phyloP scores from a whole-genome alignment of 106 monocot species.

The Cymbidium sinense region DNA sequence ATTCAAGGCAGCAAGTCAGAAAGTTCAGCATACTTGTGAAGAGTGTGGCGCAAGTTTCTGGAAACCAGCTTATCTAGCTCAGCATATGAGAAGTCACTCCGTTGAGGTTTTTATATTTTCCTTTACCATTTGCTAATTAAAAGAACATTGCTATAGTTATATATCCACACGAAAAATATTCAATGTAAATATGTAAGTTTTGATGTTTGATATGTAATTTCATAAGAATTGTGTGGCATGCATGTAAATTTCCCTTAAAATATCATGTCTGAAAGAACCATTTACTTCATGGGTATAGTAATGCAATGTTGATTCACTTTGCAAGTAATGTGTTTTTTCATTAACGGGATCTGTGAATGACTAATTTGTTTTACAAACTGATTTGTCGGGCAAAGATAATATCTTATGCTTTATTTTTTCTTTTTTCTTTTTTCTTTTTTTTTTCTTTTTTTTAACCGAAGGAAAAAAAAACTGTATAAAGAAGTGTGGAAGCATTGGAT shows the following conservation, averaged over 20 bases:
- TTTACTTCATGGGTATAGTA: background rate
- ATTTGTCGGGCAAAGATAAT: background rate
- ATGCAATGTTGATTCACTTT: background rate
- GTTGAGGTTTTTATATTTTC: background rate
- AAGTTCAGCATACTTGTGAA: slow-evolving; percentile 2
- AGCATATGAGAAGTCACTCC: slow-evolving; percentile 3
- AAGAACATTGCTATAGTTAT: background rate
- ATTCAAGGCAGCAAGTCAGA: background rate
- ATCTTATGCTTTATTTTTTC: too few species aligned
- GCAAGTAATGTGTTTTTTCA: background rate
- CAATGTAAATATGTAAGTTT: background rate
- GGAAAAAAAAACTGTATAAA: background rate
- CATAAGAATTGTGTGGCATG: background rate
- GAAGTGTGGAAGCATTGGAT: slow-evolving; percentile 99
- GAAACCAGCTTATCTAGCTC: slow-evolving; percentile 6
- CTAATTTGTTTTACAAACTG: background rate
- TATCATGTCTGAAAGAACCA: background rate
- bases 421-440: background rate
- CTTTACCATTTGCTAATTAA: background rate
- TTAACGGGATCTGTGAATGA: background rate
- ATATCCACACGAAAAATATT: background rate
- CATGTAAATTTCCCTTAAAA: background rate
- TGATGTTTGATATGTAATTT: too few species aligned
- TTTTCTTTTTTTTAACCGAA: slow-evolving; percentile 7
- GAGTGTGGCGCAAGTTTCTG: slow-evolving; percentile 5